Evolutionary conservation across 2,329 filamentous ascomycete species (phyloP).

Genomic region (Grosmannia huntii): DNA sequence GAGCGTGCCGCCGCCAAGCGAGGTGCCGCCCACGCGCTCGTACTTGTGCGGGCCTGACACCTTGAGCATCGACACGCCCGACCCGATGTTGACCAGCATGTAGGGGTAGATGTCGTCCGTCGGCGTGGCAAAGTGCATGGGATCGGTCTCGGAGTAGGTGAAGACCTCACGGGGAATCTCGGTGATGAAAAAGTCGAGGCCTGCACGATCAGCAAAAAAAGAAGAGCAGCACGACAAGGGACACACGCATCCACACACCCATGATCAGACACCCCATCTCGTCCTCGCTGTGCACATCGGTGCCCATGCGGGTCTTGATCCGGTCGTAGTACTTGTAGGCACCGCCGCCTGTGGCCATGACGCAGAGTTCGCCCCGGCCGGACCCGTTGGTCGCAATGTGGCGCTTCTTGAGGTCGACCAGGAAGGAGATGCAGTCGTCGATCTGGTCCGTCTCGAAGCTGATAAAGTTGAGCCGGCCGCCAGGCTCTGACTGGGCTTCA

Average conservation of each 20-base stretch:
- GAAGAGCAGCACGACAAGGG: neutral
- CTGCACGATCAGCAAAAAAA: constrained; percentile 27
- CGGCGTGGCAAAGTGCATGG: constrained; percentile 77
- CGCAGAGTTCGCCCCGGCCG: constrained; percentile 55
- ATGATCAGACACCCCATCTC: constrained; percentile 99
- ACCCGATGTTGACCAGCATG: constrained; percentile 94
- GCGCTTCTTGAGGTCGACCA: constrained; percentile 72
- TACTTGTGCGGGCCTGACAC: constrained; percentile 80
- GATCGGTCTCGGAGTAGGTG: constrained; percentile 81
- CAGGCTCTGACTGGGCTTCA: constrained; percentile 69
- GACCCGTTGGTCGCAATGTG: constrained; percentile 66
- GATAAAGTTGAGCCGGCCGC: constrained; percentile 86
- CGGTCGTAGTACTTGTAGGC: constrained; percentile 95
- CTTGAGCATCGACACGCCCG: constrained; percentile 93
- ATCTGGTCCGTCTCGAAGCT: constrained; percentile 94
- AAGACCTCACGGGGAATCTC: constrained; percentile 96
- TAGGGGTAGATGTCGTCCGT: constrained; percentile 68
- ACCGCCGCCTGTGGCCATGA: constrained; percentile 93
- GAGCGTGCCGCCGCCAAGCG: constrained; percentile 88
- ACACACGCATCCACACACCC: constrained; percentile 37
- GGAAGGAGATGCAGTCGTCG: constrained; percentile 85
- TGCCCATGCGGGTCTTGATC: constrained; percentile 69
- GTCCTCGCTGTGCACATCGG: constrained; percentile 84
- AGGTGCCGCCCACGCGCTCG: constrained; percentile 86
- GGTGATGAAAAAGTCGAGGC: constrained; percentile 96